phyloP scores from a whole-genome alignment of 257 asterid genomes.

The Verbascum thapsus region DNA sequence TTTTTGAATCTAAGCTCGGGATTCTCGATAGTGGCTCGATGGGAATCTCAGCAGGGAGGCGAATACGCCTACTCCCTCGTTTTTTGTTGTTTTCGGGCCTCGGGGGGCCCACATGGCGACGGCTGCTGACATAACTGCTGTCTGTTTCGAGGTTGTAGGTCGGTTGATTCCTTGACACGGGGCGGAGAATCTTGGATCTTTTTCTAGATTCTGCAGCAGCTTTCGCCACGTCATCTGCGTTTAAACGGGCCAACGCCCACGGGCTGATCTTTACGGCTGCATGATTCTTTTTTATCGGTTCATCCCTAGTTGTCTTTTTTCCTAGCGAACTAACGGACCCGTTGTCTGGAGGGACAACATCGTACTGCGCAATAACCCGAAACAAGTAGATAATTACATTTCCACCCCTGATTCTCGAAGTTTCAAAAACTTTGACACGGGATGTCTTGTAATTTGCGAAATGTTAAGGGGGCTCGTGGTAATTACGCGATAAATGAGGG shows the following conservation, averaged over 20 bases:
- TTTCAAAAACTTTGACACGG: too few species aligned
- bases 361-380: constrained; percentile 54
- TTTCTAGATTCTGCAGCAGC: constrained; percentile 97
- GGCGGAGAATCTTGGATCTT: constrained; percentile 82
- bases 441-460: too few species aligned
- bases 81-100: constrained; percentile 61
- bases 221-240: constrained; percentile 85
- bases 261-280: constrained; percentile 93
- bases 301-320: constrained; percentile 59
- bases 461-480: too few species aligned
- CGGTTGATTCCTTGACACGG: constrained; percentile 55
- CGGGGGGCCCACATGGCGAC: constrained; percentile 49
- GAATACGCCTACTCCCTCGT: constrained; percentile 74
- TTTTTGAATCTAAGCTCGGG: constrained; percentile 38
- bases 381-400: not conserved
- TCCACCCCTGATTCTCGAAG: too few species aligned
- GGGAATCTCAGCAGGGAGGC: constrained; percentile 83
- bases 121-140: constrained; percentile 70
- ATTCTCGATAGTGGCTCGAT: constrained; percentile 44
- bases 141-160: constrained; percentile 53
- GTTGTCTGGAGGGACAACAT: constrained; percentile 86
- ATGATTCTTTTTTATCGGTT: constrained; percentile 64
- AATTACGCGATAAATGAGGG: too few species aligned
- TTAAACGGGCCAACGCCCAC: constrained; percentile 87
- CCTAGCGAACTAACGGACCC: constrained; percentile 84